Evolutionary conservation across 345 rosid genomes (phyloP).

Genomic region (Draba incana): DNA sequence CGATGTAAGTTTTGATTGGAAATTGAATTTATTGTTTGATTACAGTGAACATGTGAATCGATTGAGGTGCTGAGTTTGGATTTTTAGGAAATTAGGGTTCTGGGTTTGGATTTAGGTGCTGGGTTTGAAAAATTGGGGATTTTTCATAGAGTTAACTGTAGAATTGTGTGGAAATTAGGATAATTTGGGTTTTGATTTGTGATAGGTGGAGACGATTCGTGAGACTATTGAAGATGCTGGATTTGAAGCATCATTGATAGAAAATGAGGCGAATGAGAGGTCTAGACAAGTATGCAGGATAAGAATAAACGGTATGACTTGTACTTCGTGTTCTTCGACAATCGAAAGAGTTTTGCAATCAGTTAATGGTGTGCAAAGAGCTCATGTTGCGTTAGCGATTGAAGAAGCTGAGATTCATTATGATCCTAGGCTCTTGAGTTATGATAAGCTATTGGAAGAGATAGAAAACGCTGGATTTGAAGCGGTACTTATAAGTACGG

Average conservation of each 20-base stretch:
- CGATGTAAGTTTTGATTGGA: slow-evolving; percentile 49
- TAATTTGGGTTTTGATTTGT: neutral
- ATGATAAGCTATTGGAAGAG: slow-evolving; percentile 50
- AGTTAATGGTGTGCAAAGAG: slow-evolving; percentile 65
- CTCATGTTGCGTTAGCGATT: slow-evolving; percentile 82
- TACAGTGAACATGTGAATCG: neutral
- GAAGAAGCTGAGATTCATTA: slow-evolving; percentile 84
- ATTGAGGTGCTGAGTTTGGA: neutral
- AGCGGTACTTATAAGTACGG: slow-evolving; percentile 70
- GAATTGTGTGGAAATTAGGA: neutral
- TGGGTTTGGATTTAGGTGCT: too few relatives aligned
- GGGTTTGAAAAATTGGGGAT: too few relatives aligned
- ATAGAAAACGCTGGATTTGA: slow-evolving; percentile 72
- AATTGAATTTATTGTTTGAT: neutral
- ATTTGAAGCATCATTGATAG: slow-evolving; percentile 63
- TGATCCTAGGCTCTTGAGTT: slow-evolving; percentile 55
- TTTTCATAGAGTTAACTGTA: too few relatives aligned
- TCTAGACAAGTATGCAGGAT: slow-evolving; percentile 69
- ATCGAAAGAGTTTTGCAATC: slow-evolving; percentile 68
- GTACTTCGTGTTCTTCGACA: slow-evolving; percentile 80
- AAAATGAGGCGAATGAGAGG: slow-evolving; percentile 56
- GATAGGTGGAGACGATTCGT: slow-evolving; percentile 78
- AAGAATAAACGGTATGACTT: slow-evolving; percentile 85
- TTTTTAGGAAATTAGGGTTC: too few relatives aligned
- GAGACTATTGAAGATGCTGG: slow-evolving; percentile 90